Percentiles rank a stretch among this genome's conserved stretches.
Evolutionary conservation across 139 green algal species (phyloP).

Genomic region (Ostreobium quekettii): DNA sequence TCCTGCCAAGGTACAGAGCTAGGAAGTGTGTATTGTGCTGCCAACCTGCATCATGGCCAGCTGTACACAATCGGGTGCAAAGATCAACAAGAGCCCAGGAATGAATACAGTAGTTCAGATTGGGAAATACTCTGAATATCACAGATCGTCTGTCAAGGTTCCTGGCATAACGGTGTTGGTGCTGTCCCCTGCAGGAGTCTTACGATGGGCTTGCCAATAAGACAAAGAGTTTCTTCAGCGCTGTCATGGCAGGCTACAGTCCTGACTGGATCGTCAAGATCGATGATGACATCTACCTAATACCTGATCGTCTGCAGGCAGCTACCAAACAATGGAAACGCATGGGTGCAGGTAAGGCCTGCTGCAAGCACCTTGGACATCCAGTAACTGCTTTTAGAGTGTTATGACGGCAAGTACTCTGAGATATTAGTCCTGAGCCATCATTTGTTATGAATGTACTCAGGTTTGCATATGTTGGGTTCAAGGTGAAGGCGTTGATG

Average conservation of each 20-base stretch:
- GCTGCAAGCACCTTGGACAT: too few relatives aligned
- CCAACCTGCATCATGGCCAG: not conserved
- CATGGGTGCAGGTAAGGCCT: constrained; percentile 27
- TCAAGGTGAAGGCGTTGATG: too few relatives aligned
- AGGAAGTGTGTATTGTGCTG: not conserved
- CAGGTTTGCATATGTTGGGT: not conserved
- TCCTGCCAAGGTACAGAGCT: not conserved
- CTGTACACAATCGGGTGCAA: not conserved
- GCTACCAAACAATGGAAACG: constrained; percentile 30
- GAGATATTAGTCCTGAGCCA: too few relatives aligned
- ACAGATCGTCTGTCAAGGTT: not conserved
- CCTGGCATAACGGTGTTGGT: constrained; percentile 4
- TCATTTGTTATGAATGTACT: too few relatives aligned
- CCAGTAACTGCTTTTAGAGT: too few relatives aligned
- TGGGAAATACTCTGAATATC: not conserved
- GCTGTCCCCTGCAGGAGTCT: constrained; percentile 30
- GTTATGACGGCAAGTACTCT: too few relatives aligned
- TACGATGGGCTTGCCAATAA: constrained; percentile 61
- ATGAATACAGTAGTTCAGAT: not conserved
- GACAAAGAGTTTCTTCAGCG: constrained; percentile 49
- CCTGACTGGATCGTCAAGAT: constrained; percentile 54
- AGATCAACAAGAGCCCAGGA: not conserved
- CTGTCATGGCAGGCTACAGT: constrained; percentile 25
- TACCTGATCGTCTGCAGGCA: constrained; percentile 20
- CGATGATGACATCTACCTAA: constrained; percentile 39